Evolutionary conservation across 2,329 filamentous ascomycete species (phyloP).

Genomic region (Talaromyces sp.): DNA sequence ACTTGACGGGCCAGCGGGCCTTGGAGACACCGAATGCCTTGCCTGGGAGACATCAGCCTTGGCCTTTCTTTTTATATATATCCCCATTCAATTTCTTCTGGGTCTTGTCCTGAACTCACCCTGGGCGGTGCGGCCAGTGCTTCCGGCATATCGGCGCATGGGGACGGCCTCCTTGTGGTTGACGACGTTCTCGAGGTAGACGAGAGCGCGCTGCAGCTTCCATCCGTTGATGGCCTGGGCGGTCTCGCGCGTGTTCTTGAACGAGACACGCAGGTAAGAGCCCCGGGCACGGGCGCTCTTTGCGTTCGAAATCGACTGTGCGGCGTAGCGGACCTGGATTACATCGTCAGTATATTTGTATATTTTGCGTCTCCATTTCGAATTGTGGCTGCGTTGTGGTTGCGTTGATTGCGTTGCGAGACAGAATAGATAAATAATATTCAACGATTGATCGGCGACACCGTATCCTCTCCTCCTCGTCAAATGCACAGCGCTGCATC

Average conservation of each 20-base stretch:
- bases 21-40: conserved; percentile 98
- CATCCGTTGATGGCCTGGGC: conserved; percentile 99
- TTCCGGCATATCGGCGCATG: conserved; percentile 95
- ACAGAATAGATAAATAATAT: not conserved
- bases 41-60: conserved; percentile 50
- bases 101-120: conserved; percentile 59
- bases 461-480: not conserved
- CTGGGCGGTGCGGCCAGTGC: conserved; percentile 93
- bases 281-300: conserved; percentile 98
- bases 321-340: conserved; percentile 88
- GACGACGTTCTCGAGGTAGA: conserved; percentile 97
- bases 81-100: not conserved
- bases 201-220: conserved; percentile 91
- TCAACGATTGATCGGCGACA: not conserved
- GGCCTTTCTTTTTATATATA: not conserved
- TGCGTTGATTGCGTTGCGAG: not conserved
- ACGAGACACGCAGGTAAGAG: conserved; percentile 97
- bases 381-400: not conserved
- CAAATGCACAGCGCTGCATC: not conserved
- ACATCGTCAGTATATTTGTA: too few species aligned
- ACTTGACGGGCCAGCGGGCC: conserved; percentile 99
- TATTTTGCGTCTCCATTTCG: not conserved
- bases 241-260: conserved; percentile 99
- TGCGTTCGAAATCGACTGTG: conserved; percentile 74
- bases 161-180: conserved; percentile 96